These are phyloP conservation scores for Salvia sclarea DNA, from an alignment of 305 asterid species.

Conservation along the genomic window DNA sequence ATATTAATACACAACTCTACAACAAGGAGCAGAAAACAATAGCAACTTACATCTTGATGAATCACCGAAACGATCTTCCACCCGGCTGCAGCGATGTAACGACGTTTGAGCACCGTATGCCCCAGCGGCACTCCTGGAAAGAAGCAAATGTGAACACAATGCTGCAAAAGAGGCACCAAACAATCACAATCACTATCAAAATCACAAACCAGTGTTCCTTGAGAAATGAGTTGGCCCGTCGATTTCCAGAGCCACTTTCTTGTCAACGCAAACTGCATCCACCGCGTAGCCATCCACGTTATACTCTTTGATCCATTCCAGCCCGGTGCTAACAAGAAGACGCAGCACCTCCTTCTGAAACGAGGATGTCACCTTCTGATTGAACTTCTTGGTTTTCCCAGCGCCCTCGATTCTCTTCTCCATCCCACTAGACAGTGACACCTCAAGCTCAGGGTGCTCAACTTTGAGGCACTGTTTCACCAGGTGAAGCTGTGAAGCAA, in stretches of 20 bases:
- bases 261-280: constrained; percentile 79
- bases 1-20: background rate
- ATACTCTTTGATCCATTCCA: constrained; percentile 83
- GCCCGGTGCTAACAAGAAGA: constrained; percentile 86
- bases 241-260: constrained; percentile 78
- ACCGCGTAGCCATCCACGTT: constrained; percentile 73
- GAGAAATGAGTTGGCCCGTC: constrained; percentile 98
- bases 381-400: constrained; percentile 76
- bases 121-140: constrained; percentile 76
- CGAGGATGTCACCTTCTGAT: constrained; percentile 78
- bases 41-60: constrained; percentile 71
- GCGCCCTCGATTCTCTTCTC: constrained; percentile 63
- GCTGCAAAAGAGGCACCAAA: background rate
- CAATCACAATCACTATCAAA: background rate
- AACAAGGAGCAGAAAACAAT: background rate
- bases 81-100: constrained; percentile 78
- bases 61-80: constrained; percentile 74
- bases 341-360: constrained; percentile 92
- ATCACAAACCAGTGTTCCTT: constrained; percentile 71
- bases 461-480: constrained; percentile 76
- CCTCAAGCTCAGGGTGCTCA: constrained; percentile 62
- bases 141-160: background rate
- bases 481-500: constrained; percentile 80
- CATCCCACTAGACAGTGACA: constrained; percentile 53
- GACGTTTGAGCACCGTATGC: constrained; percentile 84